Percentiles rank a stretch among this genome's conserved stretches.
Evolutionary conservation across 768 basidiomycete genomes (phyloP).

Genomic region (Plicaturopsis crispa): DNA sequence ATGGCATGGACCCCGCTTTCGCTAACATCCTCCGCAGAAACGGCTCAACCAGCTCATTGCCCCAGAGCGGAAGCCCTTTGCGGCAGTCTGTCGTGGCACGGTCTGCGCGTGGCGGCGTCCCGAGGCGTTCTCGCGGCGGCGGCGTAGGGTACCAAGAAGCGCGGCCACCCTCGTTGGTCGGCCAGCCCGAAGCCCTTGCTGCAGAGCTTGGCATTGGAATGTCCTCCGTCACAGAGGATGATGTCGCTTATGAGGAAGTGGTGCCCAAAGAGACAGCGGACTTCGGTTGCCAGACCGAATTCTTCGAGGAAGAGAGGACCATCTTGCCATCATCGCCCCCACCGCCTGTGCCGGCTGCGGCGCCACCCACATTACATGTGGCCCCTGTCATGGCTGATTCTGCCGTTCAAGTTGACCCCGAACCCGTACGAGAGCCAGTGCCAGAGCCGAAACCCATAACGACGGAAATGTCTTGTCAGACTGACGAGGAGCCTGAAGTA

Average conservation of each 20-base stretch:
- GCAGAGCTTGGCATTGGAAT: constrained; percentile 50
- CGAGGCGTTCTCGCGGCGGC: constrained; percentile 34
- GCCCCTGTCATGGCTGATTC: constrained; percentile 25
- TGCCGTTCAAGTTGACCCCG: constrained; percentile 33
- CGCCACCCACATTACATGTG: constrained; percentile 3
- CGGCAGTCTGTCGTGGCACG: constrained; percentile 50
- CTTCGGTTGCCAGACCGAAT: constrained; percentile 61
- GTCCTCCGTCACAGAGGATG: constrained; percentile 33
- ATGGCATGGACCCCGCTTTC: constrained; percentile 84
- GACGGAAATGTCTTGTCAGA: constrained; percentile 38
- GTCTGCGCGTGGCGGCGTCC: constrained; percentile 18
- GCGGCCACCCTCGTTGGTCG: constrained; percentile 64
- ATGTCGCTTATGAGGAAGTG: constrained; percentile 24
- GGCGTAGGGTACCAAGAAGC: constrained; percentile 66
- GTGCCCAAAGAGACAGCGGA: constrained; percentile 44
- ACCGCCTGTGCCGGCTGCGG: constrained; percentile 6
- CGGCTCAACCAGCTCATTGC: constrained; percentile 28
- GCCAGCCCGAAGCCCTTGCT: constrained; percentile 65
- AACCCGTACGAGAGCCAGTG: no score
- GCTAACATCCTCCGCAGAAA: constrained; percentile 69
- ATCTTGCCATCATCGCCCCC: constrained; percentile 23
- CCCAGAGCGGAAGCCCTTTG: constrained; percentile 48
- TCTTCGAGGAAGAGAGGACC: constrained; percentile 22
- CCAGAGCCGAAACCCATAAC: constrained; percentile 10
- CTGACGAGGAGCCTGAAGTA: constrained; percentile 32